Percentiles rank a stretch among this genome's conserved stretches.
Evolutionary conservation across 768 basidiomycete species (phyloP).

Genomic region (Leucosporidium scottii): DNA sequence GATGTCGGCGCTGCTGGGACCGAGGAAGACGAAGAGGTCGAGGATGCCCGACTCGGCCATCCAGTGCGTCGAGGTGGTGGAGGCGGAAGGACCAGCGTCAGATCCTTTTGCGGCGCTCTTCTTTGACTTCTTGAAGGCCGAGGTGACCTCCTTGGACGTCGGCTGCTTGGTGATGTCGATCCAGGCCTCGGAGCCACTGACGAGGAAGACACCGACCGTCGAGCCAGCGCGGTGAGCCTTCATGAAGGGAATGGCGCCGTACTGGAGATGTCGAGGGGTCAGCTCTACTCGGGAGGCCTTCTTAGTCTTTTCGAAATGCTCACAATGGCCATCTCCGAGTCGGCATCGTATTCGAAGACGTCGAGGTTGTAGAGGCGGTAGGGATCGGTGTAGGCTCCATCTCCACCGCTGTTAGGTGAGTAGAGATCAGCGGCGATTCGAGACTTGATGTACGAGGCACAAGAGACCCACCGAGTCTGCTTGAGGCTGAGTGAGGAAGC

Average conservation of each 20-base stretch:
- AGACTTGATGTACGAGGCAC: rapidly evolving
- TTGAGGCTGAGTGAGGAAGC: slow-evolving; percentile 84
- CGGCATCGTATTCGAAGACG: slow-evolving; percentile 87
- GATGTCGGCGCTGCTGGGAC: slow-evolving; percentile 71
- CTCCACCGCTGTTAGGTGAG: slow-evolving; percentile 52
- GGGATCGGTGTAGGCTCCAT: slow-evolving; percentile 72
- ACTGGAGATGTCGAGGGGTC: slow-evolving; percentile 68
- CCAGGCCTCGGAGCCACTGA: slow-evolving; percentile 85
- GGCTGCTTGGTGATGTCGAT: slow-evolving; percentile 74
- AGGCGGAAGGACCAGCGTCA: slow-evolving; percentile 11
- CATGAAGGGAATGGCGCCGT: slow-evolving; percentile 84
- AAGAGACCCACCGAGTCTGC: slow-evolving; percentile 50
- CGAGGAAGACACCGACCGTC: slow-evolving; percentile 84
- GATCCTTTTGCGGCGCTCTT: neutral
- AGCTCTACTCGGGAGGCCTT: neutral
- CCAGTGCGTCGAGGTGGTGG: slow-evolving; percentile 84
- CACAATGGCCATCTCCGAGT: slow-evolving; percentile 43
- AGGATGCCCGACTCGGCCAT: slow-evolving; percentile 95
- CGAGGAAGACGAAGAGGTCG: slow-evolving; percentile 87
- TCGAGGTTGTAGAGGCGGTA: slow-evolving; percentile 93
- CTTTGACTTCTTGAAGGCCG: slow-evolving; percentile 38
- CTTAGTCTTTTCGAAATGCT: slow-evolving; percentile 4
- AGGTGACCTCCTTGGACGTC: slow-evolving; percentile 35
- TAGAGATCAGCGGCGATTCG: neutral
- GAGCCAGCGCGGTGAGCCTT: slow-evolving; percentile 83